These are phyloP conservation scores for Ochetophila trinervis DNA, from an alignment of 306 rosid genomes.

Conservation along the genomic window DNA sequence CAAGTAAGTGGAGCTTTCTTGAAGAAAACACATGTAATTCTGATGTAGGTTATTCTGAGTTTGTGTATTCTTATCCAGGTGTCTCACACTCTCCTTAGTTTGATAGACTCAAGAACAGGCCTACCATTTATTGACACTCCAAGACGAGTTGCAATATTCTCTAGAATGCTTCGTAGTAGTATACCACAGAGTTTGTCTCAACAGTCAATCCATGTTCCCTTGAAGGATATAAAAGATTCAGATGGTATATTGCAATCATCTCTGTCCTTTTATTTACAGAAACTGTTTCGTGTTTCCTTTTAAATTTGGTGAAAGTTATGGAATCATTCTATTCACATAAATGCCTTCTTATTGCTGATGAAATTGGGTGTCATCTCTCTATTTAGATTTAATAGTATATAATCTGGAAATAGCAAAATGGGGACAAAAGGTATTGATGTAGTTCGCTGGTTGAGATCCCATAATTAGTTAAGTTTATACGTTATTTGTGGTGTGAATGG, in stretches of 20 bases:
- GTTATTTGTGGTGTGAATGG: constrained; percentile 11
- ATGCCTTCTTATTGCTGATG: too few relatives aligned
- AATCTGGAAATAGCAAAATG: not conserved
- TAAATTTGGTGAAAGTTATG: not conserved
- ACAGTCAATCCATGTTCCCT: constrained; percentile 36
- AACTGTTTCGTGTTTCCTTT: not conserved
- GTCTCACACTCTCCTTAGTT: constrained; percentile 90
- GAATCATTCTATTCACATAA: not conserved
- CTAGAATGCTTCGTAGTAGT: constrained; percentile 88
- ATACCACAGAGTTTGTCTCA: constrained; percentile 63
- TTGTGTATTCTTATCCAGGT: constrained; percentile 52
- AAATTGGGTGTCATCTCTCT: too few relatives aligned
- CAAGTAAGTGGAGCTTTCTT: constrained; percentile 58
- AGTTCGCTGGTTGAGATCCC: not conserved
- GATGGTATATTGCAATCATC: constrained; percentile 48
- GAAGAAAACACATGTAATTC: constrained; percentile 14
- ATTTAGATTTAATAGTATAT: too few relatives aligned
- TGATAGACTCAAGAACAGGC: constrained; percentile 72
- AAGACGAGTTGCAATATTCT: constrained; percentile 58
- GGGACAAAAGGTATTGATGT: not conserved
- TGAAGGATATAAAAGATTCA: constrained; percentile 41
- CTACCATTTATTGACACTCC: constrained; percentile 63
- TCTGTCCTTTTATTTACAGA: not conserved
- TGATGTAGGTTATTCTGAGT: constrained; percentile 34
- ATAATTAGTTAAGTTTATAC: not conserved